Conservation (phyloP, 306 rosid species). For the Lablab purpureus region DNA sequence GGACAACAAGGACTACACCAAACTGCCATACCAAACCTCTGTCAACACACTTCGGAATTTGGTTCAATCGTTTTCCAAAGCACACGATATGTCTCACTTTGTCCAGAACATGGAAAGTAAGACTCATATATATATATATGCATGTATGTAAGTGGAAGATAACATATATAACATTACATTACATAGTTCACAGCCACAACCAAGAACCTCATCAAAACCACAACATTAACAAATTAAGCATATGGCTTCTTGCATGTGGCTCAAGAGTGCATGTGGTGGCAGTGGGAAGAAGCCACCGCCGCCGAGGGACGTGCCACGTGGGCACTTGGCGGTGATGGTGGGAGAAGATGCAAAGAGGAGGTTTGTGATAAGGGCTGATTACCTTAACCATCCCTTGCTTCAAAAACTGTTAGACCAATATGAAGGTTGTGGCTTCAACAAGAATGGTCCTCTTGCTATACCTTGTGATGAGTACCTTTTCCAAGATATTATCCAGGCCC, state of each 20-base stretch:
- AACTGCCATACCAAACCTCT: conserved; percentile 54
- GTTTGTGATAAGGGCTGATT: conserved; percentile 55
- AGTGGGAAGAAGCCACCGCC: conserved; percentile 48
- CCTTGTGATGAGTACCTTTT: conserved; percentile 60
- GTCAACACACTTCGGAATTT: conserved; percentile 32
- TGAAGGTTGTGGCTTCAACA: conserved; percentile 55
- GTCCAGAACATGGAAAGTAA: conserved; percentile 5
- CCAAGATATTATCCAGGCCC: conserved; percentile 57
- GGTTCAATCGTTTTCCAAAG: conserved; percentile 39
- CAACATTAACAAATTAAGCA: background rate
- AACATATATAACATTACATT: background rate
- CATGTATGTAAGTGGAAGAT: background rate
- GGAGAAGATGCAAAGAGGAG: conserved; percentile 54
- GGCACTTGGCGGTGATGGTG: conserved; percentile 53
- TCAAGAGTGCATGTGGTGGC: conserved; percentile 24
- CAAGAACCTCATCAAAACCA: background rate
- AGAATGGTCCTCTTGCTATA: conserved; percentile 57
- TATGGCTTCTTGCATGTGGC: conserved; percentile 55
- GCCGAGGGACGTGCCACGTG: conserved; percentile 53
- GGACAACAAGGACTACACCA: conserved; percentile 44
- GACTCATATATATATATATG: background rate
- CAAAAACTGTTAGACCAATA: conserved; percentile 54
- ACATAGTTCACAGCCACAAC: conserved; percentile 19
- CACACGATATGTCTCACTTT: conserved; percentile 40
- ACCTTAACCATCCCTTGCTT: conserved; percentile 53